Conservation (phyloP, 495 filamentous ascomycete genomes). For the Hypoxylon cercidicola region DNA sequence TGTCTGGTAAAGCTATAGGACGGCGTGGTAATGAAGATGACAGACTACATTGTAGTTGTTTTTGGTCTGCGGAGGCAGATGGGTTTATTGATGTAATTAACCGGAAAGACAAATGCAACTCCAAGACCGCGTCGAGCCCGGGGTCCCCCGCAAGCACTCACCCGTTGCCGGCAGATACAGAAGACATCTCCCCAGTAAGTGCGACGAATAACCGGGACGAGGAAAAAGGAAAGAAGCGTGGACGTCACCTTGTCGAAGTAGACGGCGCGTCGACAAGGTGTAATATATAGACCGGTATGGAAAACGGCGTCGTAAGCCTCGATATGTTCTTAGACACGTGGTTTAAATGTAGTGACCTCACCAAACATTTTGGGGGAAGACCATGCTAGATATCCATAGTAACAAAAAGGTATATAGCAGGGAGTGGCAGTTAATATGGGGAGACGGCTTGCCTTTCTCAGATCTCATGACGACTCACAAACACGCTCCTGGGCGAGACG, state of each 20-base stretch:
- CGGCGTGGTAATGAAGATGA: constrained; percentile 18
- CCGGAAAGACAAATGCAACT: constrained; percentile 44
- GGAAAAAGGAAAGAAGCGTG: constrained; percentile 6
- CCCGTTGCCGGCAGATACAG: constrained; percentile 38
- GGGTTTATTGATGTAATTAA: constrained; percentile 46
- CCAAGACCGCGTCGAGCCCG: constrained; percentile 30
- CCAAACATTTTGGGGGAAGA: constrained; percentile 2
- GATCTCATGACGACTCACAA: constrained; percentile 14
- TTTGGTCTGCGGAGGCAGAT: constrained; percentile 32
- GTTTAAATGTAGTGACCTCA: constrained; percentile 18
- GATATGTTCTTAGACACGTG: constrained; percentile 6
- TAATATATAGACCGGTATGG: constrained; percentile 2
- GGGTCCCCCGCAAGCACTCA: constrained; percentile 30
- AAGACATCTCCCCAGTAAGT: constrained; percentile 3
- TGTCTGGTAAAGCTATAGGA: constrained; percentile 20
- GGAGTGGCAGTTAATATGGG: constrained; percentile 33
- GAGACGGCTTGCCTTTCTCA: constrained; percentile 21
- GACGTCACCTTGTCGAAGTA: constrained; percentile 19
- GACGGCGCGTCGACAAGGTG: background rate
- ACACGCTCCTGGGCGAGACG: background rate
- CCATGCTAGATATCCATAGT: constrained; percentile 4
- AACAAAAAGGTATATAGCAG: background rate
- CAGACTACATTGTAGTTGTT: constrained; percentile 33
- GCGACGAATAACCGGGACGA: constrained; percentile 13
- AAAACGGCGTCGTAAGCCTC: constrained; percentile 23